Conservation (phyloP, 225 moss, liverwort and hornwort species). For the Neckera pumila region DNA sequence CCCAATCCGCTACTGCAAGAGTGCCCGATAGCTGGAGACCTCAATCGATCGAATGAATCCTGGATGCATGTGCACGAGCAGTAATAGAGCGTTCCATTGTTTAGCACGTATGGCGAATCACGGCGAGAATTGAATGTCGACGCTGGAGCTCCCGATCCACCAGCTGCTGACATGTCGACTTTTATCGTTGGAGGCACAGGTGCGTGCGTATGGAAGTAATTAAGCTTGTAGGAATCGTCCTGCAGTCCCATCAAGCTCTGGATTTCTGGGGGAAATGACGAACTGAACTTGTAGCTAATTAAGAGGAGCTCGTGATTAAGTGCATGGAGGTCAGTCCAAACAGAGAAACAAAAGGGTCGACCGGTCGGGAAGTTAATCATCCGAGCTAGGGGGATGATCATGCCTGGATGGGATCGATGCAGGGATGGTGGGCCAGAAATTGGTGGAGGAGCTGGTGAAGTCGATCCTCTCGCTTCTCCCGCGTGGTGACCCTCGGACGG, state of each 20-base stretch:
- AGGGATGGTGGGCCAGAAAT: constrained; percentile 2
- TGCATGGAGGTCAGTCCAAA: not conserved
- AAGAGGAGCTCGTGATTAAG: not conserved
- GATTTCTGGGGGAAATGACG: not conserved
- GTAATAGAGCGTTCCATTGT: not conserved
- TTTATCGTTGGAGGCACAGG: constrained; percentile 1
- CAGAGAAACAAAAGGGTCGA: not conserved
- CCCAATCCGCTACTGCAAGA: not conserved
- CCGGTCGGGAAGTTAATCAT: not conserved
- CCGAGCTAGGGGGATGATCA: not conserved
- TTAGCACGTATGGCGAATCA: not conserved
- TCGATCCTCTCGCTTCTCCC: not conserved
- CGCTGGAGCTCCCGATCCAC: not conserved
- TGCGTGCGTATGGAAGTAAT: not conserved
- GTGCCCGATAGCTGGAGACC: not conserved
- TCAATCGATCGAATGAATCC: not conserved
- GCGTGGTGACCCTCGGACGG: not conserved
- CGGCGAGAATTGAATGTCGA: not conserved
- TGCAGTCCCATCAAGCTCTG: not conserved
- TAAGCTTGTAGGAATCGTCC: not conserved
- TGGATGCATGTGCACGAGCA: not conserved
- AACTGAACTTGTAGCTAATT: not conserved
- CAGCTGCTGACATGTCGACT: not conserved
- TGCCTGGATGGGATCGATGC: not conserved
- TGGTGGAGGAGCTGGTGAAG: constrained; percentile 6